Evolutionary conservation across 2,329 filamentous ascomycete species (phyloP), one percentile per base, ranked within the genome.

Genomic region (Aspergillus vadensis): DNA sequence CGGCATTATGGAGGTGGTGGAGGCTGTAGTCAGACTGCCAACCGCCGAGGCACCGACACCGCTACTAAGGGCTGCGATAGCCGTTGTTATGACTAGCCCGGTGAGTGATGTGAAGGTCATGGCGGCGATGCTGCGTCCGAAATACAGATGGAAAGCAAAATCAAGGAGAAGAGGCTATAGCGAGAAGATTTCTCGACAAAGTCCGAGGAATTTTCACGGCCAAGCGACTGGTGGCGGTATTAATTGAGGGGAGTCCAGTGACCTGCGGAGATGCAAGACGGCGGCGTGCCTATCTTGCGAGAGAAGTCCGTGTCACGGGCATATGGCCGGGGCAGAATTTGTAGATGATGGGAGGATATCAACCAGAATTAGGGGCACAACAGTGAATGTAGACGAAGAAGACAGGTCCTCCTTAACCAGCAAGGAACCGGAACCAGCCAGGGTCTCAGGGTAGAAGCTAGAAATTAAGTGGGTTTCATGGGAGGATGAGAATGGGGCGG

Each of bases 371-470:
- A 39, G 36, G 53, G 47, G 7, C n/a, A 23, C 51, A 12, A 32
- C 23, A 19, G 23, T 17, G 5, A 27, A 19, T 4, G 15, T 8
- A 58, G 17, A 54, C 43, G n/a, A 39, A 51, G 21, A 38, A 57
- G 32, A 30, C 49, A 19, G 15, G 21, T 32, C 41, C 63, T 63
- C 63, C 65, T 63, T 65, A 63, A 51, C 65, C 64, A 67, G 65
- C 64, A 66, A 69, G 65, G 63, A 67, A 59, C 58, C 61, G 61
- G 62, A 65, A n/a, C 65, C 65, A 66, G 64, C 56, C 58, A 67
- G 58, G 59, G 32, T 55, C 17, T 23, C 41, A 12, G 19, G 10
- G 41, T 27, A 32, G 47, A 27, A 50, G 25, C 47, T 32, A 50
- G 47, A 9, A 44, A 50, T 30, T 30, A 50, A 50, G 47, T 27